A percentile compares a stretch with the other conserved stretches of the same genome.
Evolutionary conservation across 2,329 filamentous ascomycete species (phyloP).

Genomic region (Phyllosticta citriasiana): DNA sequence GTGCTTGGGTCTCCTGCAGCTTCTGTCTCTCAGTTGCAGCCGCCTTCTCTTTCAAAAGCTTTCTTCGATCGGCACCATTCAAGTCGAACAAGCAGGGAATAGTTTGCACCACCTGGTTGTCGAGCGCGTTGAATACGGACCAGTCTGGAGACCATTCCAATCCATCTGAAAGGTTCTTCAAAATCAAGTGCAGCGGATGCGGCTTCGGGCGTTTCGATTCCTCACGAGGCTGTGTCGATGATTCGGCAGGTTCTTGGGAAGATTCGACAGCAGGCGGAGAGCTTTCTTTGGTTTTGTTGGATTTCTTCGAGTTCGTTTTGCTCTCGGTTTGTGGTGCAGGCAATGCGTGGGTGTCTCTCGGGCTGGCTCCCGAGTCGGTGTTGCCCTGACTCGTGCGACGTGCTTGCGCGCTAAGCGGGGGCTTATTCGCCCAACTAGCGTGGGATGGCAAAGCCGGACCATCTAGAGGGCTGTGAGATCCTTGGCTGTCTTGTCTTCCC

Average conservation of each 20-base stretch:
- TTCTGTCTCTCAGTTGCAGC: slow-evolving; percentile 46
- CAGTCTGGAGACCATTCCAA: slow-evolving; percentile 15
- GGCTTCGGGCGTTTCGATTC: slow-evolving; percentile 5
- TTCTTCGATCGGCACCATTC: slow-evolving; percentile 71
- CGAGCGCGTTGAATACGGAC: not conserved
- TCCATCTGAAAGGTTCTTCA: slow-evolving; percentile 37
- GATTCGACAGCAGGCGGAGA: slow-evolving; percentile 11
- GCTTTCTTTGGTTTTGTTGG: slow-evolving; percentile 19
- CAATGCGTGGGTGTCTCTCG: slow-evolving; percentile 47
- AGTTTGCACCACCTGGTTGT: slow-evolving; percentile 38
- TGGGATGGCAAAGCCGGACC: slow-evolving; percentile 85
- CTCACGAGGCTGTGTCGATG: not conserved
- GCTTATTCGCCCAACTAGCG: slow-evolving; percentile 79
- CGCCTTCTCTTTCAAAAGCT: slow-evolving; percentile 58
- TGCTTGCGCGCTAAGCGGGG: slow-evolving; percentile 53
- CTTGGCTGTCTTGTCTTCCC: slow-evolving; percentile 66
- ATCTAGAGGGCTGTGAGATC: slow-evolving; percentile 55
- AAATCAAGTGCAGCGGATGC: slow-evolving; percentile 23
- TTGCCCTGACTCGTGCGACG: slow-evolving; percentile 70
- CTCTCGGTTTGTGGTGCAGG: slow-evolving; percentile 20
- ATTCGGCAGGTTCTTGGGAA: slow-evolving; percentile 14
- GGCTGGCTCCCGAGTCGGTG: slow-evolving; percentile 72
- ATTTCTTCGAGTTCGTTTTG: slow-evolving; percentile 16
- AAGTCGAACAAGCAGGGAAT: slow-evolving; percentile 76
- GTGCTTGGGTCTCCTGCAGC: slow-evolving; percentile 43